phyloP scores from a whole-genome alignment of 108 stramenopile species.

The Aureococcus anophagefferens region DNA sequence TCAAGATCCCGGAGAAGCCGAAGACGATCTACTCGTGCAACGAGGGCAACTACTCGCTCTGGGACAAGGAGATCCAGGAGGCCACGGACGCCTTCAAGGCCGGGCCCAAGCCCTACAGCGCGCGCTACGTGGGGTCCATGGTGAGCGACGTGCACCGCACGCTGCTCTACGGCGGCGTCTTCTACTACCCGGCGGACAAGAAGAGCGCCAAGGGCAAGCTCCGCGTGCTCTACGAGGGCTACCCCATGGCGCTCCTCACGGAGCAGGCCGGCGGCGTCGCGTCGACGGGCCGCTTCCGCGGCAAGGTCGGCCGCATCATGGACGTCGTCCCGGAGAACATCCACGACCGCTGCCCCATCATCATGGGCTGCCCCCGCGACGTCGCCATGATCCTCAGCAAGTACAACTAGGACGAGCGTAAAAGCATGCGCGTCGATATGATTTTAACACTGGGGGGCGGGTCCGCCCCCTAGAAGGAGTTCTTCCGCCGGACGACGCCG shows the following conservation, averaged over 20 bases:
- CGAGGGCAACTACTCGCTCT: conserved; percentile 86
- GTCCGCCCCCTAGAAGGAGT: conserved; percentile 1
- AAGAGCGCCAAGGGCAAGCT: conserved; percentile 85
- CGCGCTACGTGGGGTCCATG: conserved; percentile 85
- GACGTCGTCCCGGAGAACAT: conserved; percentile 78
- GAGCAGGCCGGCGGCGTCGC: conserved; percentile 95
- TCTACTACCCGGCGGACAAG: conserved; percentile 44
- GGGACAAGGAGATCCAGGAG: conserved; percentile 85
- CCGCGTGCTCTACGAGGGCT: conserved; percentile 95
- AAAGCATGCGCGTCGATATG: too few relatives aligned
- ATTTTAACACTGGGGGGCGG: too few relatives aligned
- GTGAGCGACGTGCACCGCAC: conserved; percentile 33
- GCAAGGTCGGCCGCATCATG: conserved; percentile 64
- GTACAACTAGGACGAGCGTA: conserved; percentile 39
- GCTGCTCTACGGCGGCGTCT: conserved; percentile 46
- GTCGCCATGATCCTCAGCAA: conserved; percentile 67
- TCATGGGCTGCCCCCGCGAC: conserved; percentile 84
- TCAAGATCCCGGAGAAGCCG: conserved; percentile 74
- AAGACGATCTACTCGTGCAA: conserved; percentile 94
- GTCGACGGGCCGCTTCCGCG: conserved; percentile 83
- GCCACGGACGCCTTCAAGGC: conserved; percentile 80
- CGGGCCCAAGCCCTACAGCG: conserved; percentile 58
- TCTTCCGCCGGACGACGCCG: background rate
- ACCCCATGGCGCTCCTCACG: conserved; percentile 98
- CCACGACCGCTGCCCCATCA: conserved; percentile 94